Evolutionary conservation across 805 yeast species (phyloP), one percentile per base, ranked within the genome.

Genomic region (Cyberlindnera samutprakarnensis): DNA sequence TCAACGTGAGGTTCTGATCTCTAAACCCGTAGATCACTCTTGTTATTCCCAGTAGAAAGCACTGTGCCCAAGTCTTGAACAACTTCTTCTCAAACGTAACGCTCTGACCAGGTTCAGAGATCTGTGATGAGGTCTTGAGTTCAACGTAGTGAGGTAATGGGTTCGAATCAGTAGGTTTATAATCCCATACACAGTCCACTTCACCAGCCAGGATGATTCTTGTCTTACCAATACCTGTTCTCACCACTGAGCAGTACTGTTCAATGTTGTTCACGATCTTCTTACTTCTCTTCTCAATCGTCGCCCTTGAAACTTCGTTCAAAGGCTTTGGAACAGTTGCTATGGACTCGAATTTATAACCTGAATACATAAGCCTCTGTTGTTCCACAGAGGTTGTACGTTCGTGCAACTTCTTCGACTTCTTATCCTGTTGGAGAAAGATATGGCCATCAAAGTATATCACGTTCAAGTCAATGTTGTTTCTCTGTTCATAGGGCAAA

Each of bases 181-280:
- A 85, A 53, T 87, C 96, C 70, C 78, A 81, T 9, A 81, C 79
- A 53, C 96, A 81, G 56, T 90, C 97, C 14, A 90, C 84, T 59
- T 92, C 97, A 2, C 95, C 96, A 1, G 87, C 95, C 27, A 87
- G 55, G 6, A 84, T 54, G 27, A 86, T 57, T 40, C 70, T 72
- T 14, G 75, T 68, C 28, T 68, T 69, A 7, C 95, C 96, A 12
- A 90, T 75, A 3, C 95, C 94, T 0, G 96, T 79, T 44, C 72
- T 70, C 6, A 88, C 88, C n/a, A 90, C 79, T 1, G 85, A 69
- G 28, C 80, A 64, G 50, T 75, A 87, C 57, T 90, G 95, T 46
- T 78, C 86, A 29, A 75, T 75, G 49, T 76, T 81, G 49, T 71
- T 76, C 7, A 83, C 87, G 1, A 64, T 57, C 33, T 66, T 64